Conservation (phyloP, 768 basidiomycete genomes). For the Russula dissimulans region DNA sequence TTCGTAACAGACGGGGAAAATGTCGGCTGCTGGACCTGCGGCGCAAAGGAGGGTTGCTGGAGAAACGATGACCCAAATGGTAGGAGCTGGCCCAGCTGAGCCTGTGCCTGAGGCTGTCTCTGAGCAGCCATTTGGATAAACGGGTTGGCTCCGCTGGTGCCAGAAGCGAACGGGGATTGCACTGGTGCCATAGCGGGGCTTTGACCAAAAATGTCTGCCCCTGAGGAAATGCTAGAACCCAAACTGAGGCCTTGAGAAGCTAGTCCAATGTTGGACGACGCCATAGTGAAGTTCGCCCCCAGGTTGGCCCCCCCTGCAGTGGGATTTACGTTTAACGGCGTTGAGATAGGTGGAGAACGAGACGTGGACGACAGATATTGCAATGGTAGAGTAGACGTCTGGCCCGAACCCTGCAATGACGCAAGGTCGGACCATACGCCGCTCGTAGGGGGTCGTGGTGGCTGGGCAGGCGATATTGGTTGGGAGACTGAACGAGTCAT, state of each 20-base stretch:
- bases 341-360: slow-evolving; percentile 16
- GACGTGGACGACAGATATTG: slow-evolving; percentile 20
- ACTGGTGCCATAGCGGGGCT: neutral
- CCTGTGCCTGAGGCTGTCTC: slow-evolving; percentile 20
- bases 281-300: slow-evolving; percentile 3
- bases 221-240: slow-evolving; percentile 8
- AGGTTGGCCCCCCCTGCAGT: slow-evolving; percentile 18
- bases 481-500: slow-evolving; percentile 30
- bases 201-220: slow-evolving; percentile 14
- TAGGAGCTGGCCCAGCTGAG: slow-evolving; percentile 16
- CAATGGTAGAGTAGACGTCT: slow-evolving; percentile 22
- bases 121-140: slow-evolving; percentile 18
- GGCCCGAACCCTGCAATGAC: slow-evolving; percentile 18
- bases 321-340: neutral
- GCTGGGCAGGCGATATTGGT: slow-evolving; percentile 21
- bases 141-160: slow-evolving; percentile 1
- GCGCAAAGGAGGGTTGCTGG: slow-evolving; percentile 23
- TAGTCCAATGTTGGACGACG: slow-evolving; percentile 18
- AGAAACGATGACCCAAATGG: slow-evolving; percentile 21
- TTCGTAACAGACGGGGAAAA: slow-evolving; percentile 5
- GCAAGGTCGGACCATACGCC: slow-evolving; percentile 23
- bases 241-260: slow-evolving; percentile 15
- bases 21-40: slow-evolving; percentile 14
- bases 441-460: slow-evolving; percentile 1
- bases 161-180: neutral